These are phyloP conservation scores for Haplosporangium sp. DNA, from an alignment of 371 early-diverging fungal genomes.

Conservation along the genomic window DNA sequence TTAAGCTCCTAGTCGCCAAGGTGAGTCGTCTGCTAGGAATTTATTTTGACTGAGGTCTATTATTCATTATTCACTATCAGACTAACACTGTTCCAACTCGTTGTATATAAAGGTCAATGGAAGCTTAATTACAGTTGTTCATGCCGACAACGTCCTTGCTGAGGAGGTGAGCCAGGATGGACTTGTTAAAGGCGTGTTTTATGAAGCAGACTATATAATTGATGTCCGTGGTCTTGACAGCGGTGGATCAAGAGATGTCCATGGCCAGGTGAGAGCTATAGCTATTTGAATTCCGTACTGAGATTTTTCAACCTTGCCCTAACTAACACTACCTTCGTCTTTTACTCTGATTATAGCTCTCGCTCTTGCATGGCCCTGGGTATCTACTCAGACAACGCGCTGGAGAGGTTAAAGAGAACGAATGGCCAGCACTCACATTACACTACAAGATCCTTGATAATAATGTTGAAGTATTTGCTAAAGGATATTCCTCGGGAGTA, in stretches of 20 bases:
- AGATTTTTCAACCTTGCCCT: neutral
- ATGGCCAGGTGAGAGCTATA: conserved; percentile 68
- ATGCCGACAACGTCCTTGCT: conserved; percentile 68
- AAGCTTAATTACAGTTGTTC: conserved; percentile 68
- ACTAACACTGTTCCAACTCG: too few relatives aligned
- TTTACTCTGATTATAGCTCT: conserved; percentile 41
- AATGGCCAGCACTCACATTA: conserved; percentile 58
- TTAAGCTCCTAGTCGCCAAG: conserved; percentile 59
- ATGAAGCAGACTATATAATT: conserved; percentile 65
- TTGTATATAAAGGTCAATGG: conserved; percentile 56
- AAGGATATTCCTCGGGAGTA: conserved; percentile 66
- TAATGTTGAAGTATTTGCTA: conserved; percentile 77
- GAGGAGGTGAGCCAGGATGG: conserved; percentile 68
- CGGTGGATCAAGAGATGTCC: conserved; percentile 75
- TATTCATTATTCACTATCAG: too few relatives aligned
- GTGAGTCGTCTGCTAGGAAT: conserved; percentile 12
- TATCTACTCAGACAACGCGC: conserved; percentile 43
- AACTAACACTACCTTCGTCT: neutral
- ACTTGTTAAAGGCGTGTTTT: conserved; percentile 63
- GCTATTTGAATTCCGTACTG: neutral
- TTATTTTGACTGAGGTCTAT: neutral
- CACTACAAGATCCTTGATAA: conserved; percentile 78
- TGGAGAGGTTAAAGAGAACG: conserved; percentile 49
- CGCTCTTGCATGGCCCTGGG: conserved; percentile 65
- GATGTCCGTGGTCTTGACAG: conserved; percentile 72